Percentiles rank a stretch among this genome's conserved stretches.
Conservation (phyloP, 2,329 filamentous ascomycete genomes). For the Stagonosporopsis tanaceti region DNA sequence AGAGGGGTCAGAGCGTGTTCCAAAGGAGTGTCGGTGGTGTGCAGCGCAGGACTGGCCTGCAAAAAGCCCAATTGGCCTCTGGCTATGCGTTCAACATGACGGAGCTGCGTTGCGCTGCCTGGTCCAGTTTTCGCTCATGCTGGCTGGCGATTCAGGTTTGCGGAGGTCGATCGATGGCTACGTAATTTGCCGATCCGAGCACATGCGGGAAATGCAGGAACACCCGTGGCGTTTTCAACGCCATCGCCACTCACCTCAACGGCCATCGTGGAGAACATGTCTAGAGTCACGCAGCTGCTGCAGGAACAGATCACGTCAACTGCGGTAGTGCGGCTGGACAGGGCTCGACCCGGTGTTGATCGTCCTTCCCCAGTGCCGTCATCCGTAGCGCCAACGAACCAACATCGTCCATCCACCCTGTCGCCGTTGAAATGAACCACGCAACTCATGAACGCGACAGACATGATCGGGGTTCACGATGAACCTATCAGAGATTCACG, state of each 20-base stretch:
- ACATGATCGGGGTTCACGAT: no score
- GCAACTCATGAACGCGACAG: no score
- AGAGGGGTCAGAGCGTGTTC: background rate
- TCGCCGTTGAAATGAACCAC: no score
- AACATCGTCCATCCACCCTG: no score
- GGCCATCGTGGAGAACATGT: slow-evolving; percentile 2
- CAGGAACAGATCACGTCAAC: slow-evolving; percentile 3
- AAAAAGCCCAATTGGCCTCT: slow-evolving; percentile 27
- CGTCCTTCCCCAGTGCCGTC: slow-evolving; percentile 7
- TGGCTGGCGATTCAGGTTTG: slow-evolving; percentile 17
- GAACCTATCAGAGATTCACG: no score
- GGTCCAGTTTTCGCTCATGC: slow-evolving; percentile 7
- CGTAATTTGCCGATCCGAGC: slow-evolving; percentile 9
- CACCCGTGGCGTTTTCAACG: background rate
- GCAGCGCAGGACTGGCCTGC: slow-evolving; percentile 8
- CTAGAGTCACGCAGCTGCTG: slow-evolving; percentile 2
- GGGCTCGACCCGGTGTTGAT: slow-evolving; percentile 3
- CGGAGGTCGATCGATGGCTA: slow-evolving; percentile 7
- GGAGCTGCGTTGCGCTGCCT: slow-evolving; percentile 9
- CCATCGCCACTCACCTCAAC: background rate
- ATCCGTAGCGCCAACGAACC: slow-evolving; percentile 3
- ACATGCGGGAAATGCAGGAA: slow-evolving; percentile 22
- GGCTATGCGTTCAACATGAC: slow-evolving; percentile 41
- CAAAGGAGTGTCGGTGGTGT: slow-evolving; percentile 3
- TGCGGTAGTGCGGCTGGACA: slow-evolving; percentile 8